These are phyloP conservation scores for Candida awuae DNA, from an alignment of 805 yeast genomes.

Conservation along the genomic window DNA sequence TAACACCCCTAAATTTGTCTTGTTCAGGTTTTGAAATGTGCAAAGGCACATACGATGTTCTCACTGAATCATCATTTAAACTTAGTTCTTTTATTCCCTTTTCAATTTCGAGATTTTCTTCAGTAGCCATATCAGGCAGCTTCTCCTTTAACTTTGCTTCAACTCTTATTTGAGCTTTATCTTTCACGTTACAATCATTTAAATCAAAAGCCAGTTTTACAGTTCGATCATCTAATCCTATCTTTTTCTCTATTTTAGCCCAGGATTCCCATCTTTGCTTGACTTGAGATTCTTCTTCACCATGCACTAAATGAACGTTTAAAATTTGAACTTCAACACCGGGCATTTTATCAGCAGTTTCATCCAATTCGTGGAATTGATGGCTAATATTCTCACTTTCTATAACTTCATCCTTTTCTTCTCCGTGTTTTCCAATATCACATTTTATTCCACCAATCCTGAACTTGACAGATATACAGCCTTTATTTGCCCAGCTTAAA, in stretches of 20 bases:
- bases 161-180: conserved; percentile 3
- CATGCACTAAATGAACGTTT: conserved; percentile 50
- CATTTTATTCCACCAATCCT: conserved; percentile 30
- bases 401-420: background rate
- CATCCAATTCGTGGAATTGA: conserved; percentile 6
- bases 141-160: conserved; percentile 3
- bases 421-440: conserved; percentile 1
- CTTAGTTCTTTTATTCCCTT: background rate
- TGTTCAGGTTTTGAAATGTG: conserved; percentile 16
- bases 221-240: conserved; percentile 11
- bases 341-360: conserved; percentile 18
- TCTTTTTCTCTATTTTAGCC: conserved; percentile 12
- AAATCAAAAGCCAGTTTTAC: conserved; percentile 7
- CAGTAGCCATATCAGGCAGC: background rate
- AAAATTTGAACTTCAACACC: conserved; percentile 32
- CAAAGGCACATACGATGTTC: conserved; percentile 3
- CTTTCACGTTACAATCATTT: background rate
- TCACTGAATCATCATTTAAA: conserved; percentile 1
- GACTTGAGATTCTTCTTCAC: conserved; percentile 25
- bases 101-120: background rate
- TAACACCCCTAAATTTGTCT: conserved; percentile 5
- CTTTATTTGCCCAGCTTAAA: conserved; percentile 56
- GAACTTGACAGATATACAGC: conserved; percentile 43
- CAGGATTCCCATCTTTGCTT: conserved; percentile 14
- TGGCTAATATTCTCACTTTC: background rate